phyloP scores from a whole-genome alignment of 202 grass and related monocot species.

The Carex sylvatica region DNA sequence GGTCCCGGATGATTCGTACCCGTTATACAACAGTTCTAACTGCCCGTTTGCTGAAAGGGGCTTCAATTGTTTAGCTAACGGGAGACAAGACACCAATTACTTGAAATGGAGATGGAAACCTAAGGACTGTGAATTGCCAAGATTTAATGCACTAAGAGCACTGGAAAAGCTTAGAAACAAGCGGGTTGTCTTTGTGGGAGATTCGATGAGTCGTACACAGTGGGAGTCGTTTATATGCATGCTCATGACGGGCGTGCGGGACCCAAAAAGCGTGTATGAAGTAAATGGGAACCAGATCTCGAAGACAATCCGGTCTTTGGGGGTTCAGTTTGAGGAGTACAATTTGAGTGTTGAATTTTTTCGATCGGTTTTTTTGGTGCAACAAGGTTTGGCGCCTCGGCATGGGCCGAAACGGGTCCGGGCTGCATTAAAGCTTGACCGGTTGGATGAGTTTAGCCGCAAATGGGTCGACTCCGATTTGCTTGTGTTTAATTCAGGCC shows the following conservation, averaged over 20 bases:
- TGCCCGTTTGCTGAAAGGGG: slow-evolving; percentile 85
- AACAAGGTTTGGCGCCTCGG: slow-evolving; percentile 50
- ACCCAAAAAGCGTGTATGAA: slow-evolving; percentile 76
- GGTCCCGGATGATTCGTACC: slow-evolving; percentile 59
- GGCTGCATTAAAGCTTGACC: slow-evolving; percentile 66
- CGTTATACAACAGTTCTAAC: slow-evolving; percentile 77
- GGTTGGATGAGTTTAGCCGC: slow-evolving; percentile 59
- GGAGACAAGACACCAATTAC: slow-evolving; percentile 67
- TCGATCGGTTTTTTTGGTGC: slow-evolving; percentile 73
- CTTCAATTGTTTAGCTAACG: slow-evolving; percentile 91
- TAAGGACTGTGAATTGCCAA: slow-evolving; percentile 49
- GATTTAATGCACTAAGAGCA: slow-evolving; percentile 41
- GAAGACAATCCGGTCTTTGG: slow-evolving; percentile 78
- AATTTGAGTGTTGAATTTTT: slow-evolving; percentile 87
- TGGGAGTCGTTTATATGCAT: slow-evolving; percentile 99
- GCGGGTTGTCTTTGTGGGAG: slow-evolving; percentile 80
- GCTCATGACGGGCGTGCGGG: slow-evolving; percentile 78
- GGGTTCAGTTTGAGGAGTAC: slow-evolving; percentile 73
- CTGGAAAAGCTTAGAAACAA: slow-evolving; percentile 77
- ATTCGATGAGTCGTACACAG: slow-evolving; percentile 90
- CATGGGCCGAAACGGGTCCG: slow-evolving; percentile 51
- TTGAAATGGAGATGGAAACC: slow-evolving; percentile 98
- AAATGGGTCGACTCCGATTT: slow-evolving; percentile 71
- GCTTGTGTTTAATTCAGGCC: slow-evolving; percentile 96
- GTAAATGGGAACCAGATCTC: slow-evolving; percentile 83